Evolutionary conservation across 768 basidiomycete genomes (phyloP).

Genomic region (Amanita thiersii): DNA sequence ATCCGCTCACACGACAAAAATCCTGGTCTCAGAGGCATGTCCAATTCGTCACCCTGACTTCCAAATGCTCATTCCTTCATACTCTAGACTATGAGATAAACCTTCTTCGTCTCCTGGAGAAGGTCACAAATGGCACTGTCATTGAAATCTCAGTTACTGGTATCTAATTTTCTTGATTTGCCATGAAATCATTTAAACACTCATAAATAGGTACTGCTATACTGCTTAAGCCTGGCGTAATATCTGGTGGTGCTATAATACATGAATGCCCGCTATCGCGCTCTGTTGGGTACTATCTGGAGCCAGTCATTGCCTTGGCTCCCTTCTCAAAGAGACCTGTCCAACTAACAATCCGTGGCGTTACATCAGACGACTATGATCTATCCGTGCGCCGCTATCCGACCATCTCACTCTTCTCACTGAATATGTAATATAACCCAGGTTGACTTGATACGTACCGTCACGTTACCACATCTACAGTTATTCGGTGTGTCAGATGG

Average conservation of each 20-base stretch:
- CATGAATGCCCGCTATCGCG: conserved; percentile 89
- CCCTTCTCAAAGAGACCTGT: conserved; percentile 89
- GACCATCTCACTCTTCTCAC: background rate
- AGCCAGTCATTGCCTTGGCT: conserved; percentile 82
- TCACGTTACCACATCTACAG: conserved; percentile 85
- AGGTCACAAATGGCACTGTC: conserved; percentile 86
- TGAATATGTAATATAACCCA: conserved; percentile 21
- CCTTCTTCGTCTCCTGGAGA: conserved; percentile 79
- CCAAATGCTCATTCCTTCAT: background rate
- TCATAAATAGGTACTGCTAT: conserved; percentile 89
- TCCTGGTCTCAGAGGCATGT: conserved; percentile 82
- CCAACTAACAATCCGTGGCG: conserved; percentile 73
- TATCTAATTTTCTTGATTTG: conserved; percentile 15
- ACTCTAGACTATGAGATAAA: conserved; percentile 84
- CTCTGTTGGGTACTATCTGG: conserved; percentile 91
- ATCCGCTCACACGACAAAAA: conserved; percentile 91
- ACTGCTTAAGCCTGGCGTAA: conserved; percentile 86
- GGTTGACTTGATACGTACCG: conserved; percentile 86
- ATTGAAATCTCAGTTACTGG: conserved; percentile 97
- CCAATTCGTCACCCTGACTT: conserved; percentile 3
- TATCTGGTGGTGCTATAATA: conserved; percentile 69
- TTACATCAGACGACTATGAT: conserved; percentile 90
- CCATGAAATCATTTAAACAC: background rate
- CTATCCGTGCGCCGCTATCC: conserved; percentile 53
- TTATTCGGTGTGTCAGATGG: conserved; percentile 87